These are phyloP conservation scores for Kwoniella dendrophila DNA, from an alignment of 768 basidiomycete species.

Conservation along the genomic window DNA sequence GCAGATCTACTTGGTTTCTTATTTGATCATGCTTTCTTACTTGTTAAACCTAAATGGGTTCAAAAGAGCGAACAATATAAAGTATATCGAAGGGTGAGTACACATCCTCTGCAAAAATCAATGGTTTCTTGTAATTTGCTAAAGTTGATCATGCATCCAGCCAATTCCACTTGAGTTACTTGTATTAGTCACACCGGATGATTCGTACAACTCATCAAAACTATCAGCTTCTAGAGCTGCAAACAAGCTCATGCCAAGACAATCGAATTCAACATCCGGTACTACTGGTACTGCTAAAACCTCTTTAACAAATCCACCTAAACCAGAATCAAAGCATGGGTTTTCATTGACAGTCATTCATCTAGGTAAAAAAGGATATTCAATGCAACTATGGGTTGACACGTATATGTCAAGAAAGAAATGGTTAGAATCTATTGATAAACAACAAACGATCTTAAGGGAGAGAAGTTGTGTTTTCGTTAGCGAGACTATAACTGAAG, in stretches of 20 bases:
- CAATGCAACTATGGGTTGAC: constrained; percentile 86
- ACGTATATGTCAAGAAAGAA: constrained; percentile 82
- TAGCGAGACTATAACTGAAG: constrained; percentile 77
- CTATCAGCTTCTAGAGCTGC: constrained; percentile 38
- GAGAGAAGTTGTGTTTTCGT: constrained; percentile 87
- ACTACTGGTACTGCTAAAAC: constrained; percentile 34
- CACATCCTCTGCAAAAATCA: too few relatives aligned
- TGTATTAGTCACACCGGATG: constrained; percentile 75
- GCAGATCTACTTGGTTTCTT: constrained; percentile 91
- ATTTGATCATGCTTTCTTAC: constrained; percentile 93
- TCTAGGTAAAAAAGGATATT: constrained; percentile 89
- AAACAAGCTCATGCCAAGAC: constrained; percentile 40
- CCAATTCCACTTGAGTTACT: constrained; percentile 95
- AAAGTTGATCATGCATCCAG: constrained; percentile 57
- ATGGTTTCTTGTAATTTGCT: neutral
- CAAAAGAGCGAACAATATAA: constrained; percentile 83
- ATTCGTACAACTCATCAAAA: constrained; percentile 60
- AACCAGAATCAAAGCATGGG: constrained; percentile 70
- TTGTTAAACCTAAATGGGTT: constrained; percentile 82
- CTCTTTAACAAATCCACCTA: constrained; percentile 34
- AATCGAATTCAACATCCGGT: constrained; percentile 29
- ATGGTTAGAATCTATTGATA: constrained; percentile 88
- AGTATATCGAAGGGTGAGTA: constrained; percentile 84
- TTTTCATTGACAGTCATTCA: constrained; percentile 91
- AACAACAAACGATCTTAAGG: constrained; percentile 81